Conservation (phyloP, 371 early-diverging fungal genomes). For the Smittium mucronatum region DNA sequence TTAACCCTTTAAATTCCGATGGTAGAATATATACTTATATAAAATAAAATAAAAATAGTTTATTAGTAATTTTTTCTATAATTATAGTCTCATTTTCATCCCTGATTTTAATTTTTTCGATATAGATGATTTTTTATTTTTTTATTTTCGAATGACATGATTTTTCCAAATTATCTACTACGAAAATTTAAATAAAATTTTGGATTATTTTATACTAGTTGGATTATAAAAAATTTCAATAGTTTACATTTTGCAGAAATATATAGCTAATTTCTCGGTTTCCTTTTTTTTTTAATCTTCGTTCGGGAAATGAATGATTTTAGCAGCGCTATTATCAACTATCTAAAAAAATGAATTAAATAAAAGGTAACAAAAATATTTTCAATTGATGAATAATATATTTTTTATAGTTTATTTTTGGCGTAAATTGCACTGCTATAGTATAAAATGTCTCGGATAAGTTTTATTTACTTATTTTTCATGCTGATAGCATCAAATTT, state of each 20-base stretch:
- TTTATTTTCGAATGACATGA: not conserved
- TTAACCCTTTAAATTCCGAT: not conserved
- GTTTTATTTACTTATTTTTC: not conserved
- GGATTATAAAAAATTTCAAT: not conserved
- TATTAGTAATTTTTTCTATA: not conserved
- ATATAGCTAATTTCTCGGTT: not conserved
- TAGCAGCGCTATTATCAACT: not conserved
- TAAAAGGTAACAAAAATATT: not conserved
- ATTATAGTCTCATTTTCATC: not conserved
- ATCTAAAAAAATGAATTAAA: not conserved
- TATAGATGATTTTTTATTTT: not conserved
- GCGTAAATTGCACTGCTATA: not conserved
- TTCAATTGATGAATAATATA: not conserved
- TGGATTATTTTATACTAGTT: not conserved
- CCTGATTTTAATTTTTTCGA: not conserved
- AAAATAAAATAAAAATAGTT: not conserved
- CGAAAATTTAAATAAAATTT: not conserved
- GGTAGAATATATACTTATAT: not conserved
- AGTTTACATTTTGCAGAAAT: not conserved
- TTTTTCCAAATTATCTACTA: not conserved
- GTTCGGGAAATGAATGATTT: not conserved
- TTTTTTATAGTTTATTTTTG: not conserved
- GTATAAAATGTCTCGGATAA: not conserved
- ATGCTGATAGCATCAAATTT: slow-evolving; percentile 1
- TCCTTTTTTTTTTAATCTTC: not conserved